phyloP scores from a whole-genome alignment of 371 early-diverging fungal genomes.

The Lichtheimia ornata region DNA sequence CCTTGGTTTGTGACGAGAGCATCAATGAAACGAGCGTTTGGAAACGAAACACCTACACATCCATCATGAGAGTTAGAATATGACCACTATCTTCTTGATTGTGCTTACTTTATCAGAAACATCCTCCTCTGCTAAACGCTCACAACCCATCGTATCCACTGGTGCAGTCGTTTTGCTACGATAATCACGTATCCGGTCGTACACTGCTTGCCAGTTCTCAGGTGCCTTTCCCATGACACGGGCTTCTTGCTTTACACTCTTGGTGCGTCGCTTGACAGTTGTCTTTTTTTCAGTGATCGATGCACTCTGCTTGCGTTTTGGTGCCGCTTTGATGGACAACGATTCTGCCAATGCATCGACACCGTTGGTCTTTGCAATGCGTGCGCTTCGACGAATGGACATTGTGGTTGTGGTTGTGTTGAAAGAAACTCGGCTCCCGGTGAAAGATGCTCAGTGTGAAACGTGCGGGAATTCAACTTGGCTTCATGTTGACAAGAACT shows the following conservation, averaged over 20 bases:
- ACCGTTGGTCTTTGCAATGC: neutral
- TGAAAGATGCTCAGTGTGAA: no score
- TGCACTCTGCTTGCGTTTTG: neutral
- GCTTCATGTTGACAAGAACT: no score
- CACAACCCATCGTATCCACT: constrained; percentile 97
- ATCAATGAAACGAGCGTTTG: constrained; percentile 91
- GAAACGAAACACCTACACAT: constrained; percentile 68
- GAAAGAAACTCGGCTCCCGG: no score
- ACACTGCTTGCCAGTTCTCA: constrained; percentile 69
- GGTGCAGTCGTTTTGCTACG: constrained; percentile 74
- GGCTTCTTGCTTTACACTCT: neutral
- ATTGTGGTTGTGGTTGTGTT: neutral
- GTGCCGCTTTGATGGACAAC: neutral
- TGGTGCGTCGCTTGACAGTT: neutral
- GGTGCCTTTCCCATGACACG: constrained; percentile 26
- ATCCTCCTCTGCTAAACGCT: constrained; percentile 62
- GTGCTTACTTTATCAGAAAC: constrained; percentile 21
- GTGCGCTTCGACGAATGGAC: constrained; percentile 1
- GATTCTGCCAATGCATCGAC: neutral
- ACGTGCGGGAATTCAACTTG: no score
- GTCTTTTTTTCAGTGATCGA: constrained; percentile 1
- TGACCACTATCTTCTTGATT: neutral
- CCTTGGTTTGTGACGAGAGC: constrained; percentile 96
- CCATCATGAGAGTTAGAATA: neutral
- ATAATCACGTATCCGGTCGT: constrained; percentile 63